Conservation (phyloP, 1,139 yeast species). For the Candida gigantensis region DNA sequence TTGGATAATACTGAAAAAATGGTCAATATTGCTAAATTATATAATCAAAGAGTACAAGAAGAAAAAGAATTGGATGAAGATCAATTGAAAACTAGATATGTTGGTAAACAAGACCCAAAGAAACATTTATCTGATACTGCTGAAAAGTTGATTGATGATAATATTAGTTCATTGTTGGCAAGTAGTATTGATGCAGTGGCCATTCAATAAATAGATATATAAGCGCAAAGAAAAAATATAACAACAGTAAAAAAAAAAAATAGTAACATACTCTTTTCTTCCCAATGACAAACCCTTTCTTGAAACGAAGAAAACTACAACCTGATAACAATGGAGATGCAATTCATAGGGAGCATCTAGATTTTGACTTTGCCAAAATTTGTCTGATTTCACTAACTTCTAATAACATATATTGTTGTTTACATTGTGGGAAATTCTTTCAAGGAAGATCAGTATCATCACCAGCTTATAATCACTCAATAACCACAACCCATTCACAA, state of each 20-base stretch:
- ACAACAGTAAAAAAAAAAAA: not conserved
- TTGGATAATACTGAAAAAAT: slow-evolving; percentile 71
- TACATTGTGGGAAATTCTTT: slow-evolving; percentile 72
- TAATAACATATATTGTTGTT: slow-evolving; percentile 67
- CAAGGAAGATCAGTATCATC: slow-evolving; percentile 67
- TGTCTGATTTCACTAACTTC: slow-evolving; percentile 66
- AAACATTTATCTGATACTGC: slow-evolving; percentile 93
- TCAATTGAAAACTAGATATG: slow-evolving; percentile 90
- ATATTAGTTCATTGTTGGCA: slow-evolving; percentile 81
- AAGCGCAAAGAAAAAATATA: slow-evolving; percentile 5
- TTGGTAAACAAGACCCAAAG: slow-evolving; percentile 98
- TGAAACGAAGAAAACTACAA: slow-evolving; percentile 8
- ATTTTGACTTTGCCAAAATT: slow-evolving; percentile 69
- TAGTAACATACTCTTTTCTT: not conserved
- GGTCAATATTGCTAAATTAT: slow-evolving; percentile 89
- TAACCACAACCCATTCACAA: slow-evolving; percentile 63
- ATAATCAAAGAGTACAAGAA: slow-evolving; percentile 88
- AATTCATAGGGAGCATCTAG: slow-evolving; percentile 53
- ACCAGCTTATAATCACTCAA: slow-evolving; percentile 68
- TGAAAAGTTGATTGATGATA: slow-evolving; percentile 82
- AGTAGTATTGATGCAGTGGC: slow-evolving; percentile 89
- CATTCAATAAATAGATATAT: too few relatives aligned
- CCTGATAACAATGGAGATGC: slow-evolving; percentile 64
- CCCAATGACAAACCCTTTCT: slow-evolving; percentile 10
- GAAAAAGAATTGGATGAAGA: slow-evolving; percentile 88